These are phyloP conservation scores for Emergomyces pasteurianus DNA, from an alignment of 2,329 filamentous ascomycete species.

Conservation along the genomic window DNA sequence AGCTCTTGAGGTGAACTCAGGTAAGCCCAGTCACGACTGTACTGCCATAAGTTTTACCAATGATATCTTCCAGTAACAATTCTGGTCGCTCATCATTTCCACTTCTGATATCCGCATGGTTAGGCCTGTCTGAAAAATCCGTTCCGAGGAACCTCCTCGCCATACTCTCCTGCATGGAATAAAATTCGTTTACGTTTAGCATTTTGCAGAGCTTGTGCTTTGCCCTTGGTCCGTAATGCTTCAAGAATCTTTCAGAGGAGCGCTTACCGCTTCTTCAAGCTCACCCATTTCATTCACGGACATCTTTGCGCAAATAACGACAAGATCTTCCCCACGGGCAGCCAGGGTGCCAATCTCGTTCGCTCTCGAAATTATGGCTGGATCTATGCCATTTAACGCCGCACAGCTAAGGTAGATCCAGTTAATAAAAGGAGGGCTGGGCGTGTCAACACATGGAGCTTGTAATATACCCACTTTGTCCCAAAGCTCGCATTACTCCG, in stretches of 20 bases:
- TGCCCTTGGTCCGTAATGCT: not conserved
- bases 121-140: constrained; percentile 20
- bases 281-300: constrained; percentile 51
- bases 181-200: constrained; percentile 1
- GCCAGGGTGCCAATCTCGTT: constrained; percentile 59
- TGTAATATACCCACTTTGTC: constrained; percentile 42
- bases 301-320: constrained; percentile 57
- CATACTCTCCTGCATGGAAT: constrained; percentile 34
- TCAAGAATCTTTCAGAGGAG: not conserved
- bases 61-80: constrained; percentile 3
- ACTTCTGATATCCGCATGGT: not conserved
- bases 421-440: constrained; percentile 3
- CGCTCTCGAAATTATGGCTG: constrained; percentile 60
- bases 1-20: not conserved
- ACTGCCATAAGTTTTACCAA: not conserved
- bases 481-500: constrained; percentile 74
- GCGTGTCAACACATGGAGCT: too few species aligned
- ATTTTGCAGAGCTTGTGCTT: not conserved
- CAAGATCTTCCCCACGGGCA: constrained; percentile 62
- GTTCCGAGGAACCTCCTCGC: constrained; percentile 47
- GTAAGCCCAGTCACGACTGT: not conserved
- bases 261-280: constrained; percentile 53
- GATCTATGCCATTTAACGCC: constrained; percentile 69
- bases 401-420: constrained; percentile 48
- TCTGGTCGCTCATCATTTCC: not conserved